Evolutionary conservation across 2,329 filamentous ascomycete genomes (phyloP), one percentile per base, ranked within the genome.

Genomic region (Thermoascus crustaceus): DNA sequence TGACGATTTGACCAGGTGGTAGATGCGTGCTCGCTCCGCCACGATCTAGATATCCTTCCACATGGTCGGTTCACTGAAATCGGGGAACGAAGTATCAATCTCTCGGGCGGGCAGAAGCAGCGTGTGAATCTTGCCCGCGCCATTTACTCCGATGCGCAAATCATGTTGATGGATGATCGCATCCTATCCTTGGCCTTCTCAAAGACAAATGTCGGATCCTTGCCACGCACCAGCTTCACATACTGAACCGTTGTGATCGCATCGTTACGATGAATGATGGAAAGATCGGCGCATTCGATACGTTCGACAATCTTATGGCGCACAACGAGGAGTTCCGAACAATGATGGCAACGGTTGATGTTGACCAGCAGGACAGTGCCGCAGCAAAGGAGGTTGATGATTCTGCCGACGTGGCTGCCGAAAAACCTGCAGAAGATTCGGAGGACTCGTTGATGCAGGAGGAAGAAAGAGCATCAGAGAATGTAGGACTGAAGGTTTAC

Each of bases 261-360:
- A 87, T 94, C 45, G 76, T 94, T 34, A 88, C 85, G 82, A 85
- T 94, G 74, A 82, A 93, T 37, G 77, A 77, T 7, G 87, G 87
- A 38, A 76, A 71, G 38, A 80, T 94, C 36, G 77, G 82, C 56
- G 85, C 85, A n/a, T 69, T 94, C 26, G 85, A 87, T 46, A 93
- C 86, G 0, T 94, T 87, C 49, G 75, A 82, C 25, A 85, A 88
- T 42, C 71, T 94, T 11, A 89, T 91, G 79, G 67, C 68, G 7
- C 70, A 80, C 42, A 80, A 89, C 48, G 65, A 68, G 10, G 80
- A 73, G 4, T 94, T 94, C 64, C 78, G 77, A 50, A 71, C 78
- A 18, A 68, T 94, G 34, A 85, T 94, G 83, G 81, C 65, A 16
- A 88, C 82, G 11, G 39, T 44, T 6, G 32, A 41, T 33, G 64